phyloP scores from a whole-genome alignment of 73 alveolate species.

The Symbiodinium pilosum region DNA sequence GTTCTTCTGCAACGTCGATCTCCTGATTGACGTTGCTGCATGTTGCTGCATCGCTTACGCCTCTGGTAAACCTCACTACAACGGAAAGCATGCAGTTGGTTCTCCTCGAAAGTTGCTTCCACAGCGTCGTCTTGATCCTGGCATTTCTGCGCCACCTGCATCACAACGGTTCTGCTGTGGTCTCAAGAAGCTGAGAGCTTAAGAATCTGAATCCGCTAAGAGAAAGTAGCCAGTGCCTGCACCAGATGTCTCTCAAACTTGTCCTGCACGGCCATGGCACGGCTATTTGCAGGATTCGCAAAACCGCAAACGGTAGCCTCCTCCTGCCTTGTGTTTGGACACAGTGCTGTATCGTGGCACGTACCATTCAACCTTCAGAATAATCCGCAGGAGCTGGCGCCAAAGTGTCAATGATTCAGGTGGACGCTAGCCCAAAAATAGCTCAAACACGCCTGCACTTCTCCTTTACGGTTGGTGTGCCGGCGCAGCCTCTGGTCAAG shows the following conservation, averaged over 20 bases:
- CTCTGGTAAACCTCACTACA: too few species aligned
- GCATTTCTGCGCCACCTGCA: conserved; percentile 75
- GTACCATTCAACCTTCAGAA: conserved; percentile 74
- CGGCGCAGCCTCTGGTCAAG: conserved; percentile 77
- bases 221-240: too few species aligned
- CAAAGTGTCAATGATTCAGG: not conserved
- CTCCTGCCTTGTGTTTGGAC: conserved; percentile 75
- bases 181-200: too few species aligned
- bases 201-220: too few species aligned
- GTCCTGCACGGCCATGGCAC: conserved; percentile 17
- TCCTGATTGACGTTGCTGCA: too few species aligned
- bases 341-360: conserved; percentile 89
- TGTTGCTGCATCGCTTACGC: too few species aligned
- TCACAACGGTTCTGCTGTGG: too few species aligned
- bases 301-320: not conserved
- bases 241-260: conserved; percentile 73
- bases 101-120: conserved; percentile 31
- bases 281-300: not conserved
- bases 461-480: conserved; percentile 87
- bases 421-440: not conserved
- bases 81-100: too few species aligned
- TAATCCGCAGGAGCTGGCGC: not conserved
- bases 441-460: conserved; percentile 65
- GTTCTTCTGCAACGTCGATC: conserved; percentile 47
- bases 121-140: conserved; percentile 82